A percentile compares a stretch with the other conserved stretches of the same genome.
phyloP scores from a whole-genome alignment of 2,329 filamentous ascomycete genomes.

The Myriosclerotinia curreyana region DNA sequence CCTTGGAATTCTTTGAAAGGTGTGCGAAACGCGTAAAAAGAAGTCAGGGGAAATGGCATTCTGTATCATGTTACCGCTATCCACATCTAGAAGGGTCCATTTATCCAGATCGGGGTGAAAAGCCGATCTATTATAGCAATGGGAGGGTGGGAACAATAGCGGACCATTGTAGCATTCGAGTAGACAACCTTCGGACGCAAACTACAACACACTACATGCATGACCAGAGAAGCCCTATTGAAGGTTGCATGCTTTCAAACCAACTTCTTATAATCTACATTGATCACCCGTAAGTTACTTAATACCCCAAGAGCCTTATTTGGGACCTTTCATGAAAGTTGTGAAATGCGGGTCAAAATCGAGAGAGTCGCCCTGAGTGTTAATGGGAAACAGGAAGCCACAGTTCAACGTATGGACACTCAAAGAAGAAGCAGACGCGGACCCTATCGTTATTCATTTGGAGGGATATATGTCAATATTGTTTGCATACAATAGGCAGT shows the following conservation, averaged over 20 bases:
- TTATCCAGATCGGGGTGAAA: background rate
- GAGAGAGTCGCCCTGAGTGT: background rate
- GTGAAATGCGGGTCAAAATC: background rate
- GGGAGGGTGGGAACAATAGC: conserved; percentile 3
- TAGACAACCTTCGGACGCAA: conserved; percentile 4
- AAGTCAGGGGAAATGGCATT: conserved; percentile 5
- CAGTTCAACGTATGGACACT: conserved; percentile 14
- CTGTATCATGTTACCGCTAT: background rate
- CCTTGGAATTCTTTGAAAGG: background rate
- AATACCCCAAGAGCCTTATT: background rate
- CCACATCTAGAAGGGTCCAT: no score
- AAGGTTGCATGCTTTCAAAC: background rate
- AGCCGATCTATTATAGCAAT: background rate
- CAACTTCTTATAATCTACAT: conserved; percentile 12
- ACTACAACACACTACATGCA: background rate
- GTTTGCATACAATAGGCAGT: background rate
- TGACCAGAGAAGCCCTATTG: background rate
- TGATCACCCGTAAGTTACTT: conserved; percentile 10
- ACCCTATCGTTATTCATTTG: conserved; percentile 3
- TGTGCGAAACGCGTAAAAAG: conserved; percentile 3
- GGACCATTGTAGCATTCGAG: background rate
- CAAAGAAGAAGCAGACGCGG: conserved; percentile 9
- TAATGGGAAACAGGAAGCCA: conserved; percentile 1
- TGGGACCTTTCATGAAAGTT: background rate
- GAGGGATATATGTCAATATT: background rate